Conservation (phyloP, 345 rosid genomes). For the Adansonia digitata region DNA sequence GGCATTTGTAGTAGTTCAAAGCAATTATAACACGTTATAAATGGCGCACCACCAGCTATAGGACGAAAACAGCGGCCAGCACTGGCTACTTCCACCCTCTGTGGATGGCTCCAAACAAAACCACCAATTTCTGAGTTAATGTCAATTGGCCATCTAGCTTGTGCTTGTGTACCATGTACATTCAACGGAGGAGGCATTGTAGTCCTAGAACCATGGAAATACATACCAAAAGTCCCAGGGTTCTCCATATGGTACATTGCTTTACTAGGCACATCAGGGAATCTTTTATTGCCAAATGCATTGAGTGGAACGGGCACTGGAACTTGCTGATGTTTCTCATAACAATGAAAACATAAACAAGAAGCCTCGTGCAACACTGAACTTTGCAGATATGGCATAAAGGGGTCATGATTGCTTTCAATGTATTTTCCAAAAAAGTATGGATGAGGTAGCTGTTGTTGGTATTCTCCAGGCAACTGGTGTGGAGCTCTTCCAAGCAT, state of each 20-base stretch:
- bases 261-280: conserved; percentile 38
- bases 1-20: conserved; percentile 68
- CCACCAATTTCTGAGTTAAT: conserved; percentile 35
- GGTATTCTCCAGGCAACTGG: conserved; percentile 37
- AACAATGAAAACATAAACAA: conserved; percentile 64
- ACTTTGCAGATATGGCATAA: conserved; percentile 36
- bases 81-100: conserved; percentile 40
- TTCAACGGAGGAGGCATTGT: conserved; percentile 34
- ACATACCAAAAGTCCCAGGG: conserved; percentile 34
- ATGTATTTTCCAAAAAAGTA: conserved; percentile 41
- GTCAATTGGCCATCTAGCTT: conserved; percentile 62
- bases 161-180: conserved; percentile 34
- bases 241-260: conserved; percentile 45
- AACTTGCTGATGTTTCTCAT: conserved; percentile 47
- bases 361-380: conserved; percentile 47
- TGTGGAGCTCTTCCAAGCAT: conserved; percentile 38
- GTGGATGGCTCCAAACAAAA: conserved; percentile 36
- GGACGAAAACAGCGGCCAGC: conserved; percentile 43
- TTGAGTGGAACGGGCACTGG: conserved; percentile 41
- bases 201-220: conserved; percentile 33
- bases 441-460: conserved; percentile 33
- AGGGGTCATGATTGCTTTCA: conserved; percentile 38
- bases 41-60: conserved; percentile 80
- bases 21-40: conserved; percentile 64
- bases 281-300: conserved; percentile 33